Evolutionary conservation across 148 eudicot genomes (phyloP).

Genomic region (Chenopodium suecicum): DNA sequence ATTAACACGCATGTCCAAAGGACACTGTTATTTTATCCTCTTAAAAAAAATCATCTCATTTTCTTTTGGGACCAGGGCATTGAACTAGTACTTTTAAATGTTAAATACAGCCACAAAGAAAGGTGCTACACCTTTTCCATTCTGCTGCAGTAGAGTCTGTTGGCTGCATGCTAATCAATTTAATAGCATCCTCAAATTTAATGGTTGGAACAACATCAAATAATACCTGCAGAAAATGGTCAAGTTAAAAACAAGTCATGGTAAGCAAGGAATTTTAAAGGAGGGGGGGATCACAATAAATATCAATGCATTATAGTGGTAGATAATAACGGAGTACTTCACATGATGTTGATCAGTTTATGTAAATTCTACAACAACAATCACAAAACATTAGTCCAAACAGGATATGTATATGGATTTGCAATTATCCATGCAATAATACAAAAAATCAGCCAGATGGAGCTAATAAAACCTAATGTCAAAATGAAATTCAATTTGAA

Average conservation of each 20-base stretch:
- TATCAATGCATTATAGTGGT: neutral
- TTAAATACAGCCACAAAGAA: neutral
- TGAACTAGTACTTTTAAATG: neutral
- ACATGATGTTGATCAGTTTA: neutral
- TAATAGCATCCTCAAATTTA: slow-evolving; percentile 82
- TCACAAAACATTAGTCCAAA: neutral
- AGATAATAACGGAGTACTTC: neutral
- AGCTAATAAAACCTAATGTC: neutral
- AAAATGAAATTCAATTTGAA: neutral
- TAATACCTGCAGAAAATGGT: slow-evolving; percentile 56
- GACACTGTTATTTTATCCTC: no score
- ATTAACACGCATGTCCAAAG: neutral
- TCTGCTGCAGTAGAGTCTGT: slow-evolving; percentile 72
- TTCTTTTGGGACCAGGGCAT: neutral
- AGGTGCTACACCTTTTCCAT: slow-evolving; percentile 71
- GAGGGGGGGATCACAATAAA: no score
- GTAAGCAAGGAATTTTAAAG: neutral
- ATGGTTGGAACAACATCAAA: slow-evolving; percentile 93
- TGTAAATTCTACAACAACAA: neutral
- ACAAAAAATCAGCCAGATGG: neutral
- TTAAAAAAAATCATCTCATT: neutral
- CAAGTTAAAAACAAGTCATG: slow-evolving; percentile 2
- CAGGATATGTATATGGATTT: neutral
- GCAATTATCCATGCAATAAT: neutral
- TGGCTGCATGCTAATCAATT: slow-evolving; percentile 96